These are phyloP conservation scores for Neofusicoccum kwambonambiense DNA, from an alignment of 2,329 filamentous ascomycete genomes.

Conservation along the genomic window DNA sequence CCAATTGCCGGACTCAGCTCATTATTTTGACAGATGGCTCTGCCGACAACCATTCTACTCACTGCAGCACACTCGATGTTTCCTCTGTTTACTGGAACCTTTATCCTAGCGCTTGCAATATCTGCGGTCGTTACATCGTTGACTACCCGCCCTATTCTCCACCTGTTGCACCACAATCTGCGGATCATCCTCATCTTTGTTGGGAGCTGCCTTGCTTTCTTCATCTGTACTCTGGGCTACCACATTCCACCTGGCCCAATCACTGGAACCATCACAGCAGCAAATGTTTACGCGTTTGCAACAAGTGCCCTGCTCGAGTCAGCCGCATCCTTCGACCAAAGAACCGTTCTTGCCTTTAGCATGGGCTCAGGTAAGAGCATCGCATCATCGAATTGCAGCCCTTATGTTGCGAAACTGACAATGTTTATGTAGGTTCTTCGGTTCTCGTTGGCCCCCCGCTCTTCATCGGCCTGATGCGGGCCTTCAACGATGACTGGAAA, in stretches of 20 bases:
- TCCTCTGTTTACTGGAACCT: not conserved
- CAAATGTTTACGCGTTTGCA: not conserved
- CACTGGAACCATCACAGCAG: not conserved
- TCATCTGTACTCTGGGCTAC: not conserved
- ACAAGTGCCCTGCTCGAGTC: not conserved
- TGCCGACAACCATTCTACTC: not conserved
- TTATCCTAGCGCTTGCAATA: not conserved
- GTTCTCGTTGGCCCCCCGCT: not conserved
- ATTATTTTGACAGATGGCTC: not conserved
- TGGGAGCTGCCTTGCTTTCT: conserved; percentile 1
- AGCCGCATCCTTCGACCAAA: not conserved
- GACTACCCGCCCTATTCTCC: not conserved
- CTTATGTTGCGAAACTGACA: not conserved
- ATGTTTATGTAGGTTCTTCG: not conserved
- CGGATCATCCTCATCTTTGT: conserved; percentile 4
- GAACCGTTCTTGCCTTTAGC: not conserved
- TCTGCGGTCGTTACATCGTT: not conserved
- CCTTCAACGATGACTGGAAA: not conserved
- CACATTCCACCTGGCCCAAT: not conserved
- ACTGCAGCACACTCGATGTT: conserved; percentile 5
- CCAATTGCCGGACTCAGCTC: not conserved
- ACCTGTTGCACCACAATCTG: not conserved
- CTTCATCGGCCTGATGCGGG: not conserved
- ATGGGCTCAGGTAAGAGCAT: not conserved
- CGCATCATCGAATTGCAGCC: not conserved